Conservation (phyloP, 2,329 filamentous ascomycete genomes). For the Colletotrichum kahawae region DNA sequence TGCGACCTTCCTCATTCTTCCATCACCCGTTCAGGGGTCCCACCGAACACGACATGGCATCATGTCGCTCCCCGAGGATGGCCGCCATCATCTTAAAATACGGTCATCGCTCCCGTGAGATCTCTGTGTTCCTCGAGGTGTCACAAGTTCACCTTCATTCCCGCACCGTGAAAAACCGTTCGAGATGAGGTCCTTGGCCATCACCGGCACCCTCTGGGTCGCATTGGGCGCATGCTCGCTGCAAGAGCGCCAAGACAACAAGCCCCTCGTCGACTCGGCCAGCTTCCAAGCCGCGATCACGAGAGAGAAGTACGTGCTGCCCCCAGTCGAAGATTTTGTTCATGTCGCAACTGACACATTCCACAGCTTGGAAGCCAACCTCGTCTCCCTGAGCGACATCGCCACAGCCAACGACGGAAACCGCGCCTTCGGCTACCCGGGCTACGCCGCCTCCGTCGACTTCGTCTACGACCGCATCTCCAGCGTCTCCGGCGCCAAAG, state of each 20-base stretch:
- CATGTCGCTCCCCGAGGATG: neutral
- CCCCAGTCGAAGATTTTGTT: neutral
- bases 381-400: slow-evolving; percentile 32
- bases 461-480: slow-evolving; percentile 32
- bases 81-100: neutral
- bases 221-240: neutral
- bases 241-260: neutral
- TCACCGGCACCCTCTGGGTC: neutral
- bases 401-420: slow-evolving; percentile 35
- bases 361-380: slow-evolving; percentile 25
- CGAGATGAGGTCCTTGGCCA: neutral
- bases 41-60: neutral
- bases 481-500: slow-evolving; percentile 29
- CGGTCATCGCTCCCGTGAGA: neutral
- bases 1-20: slow-evolving; percentile 15
- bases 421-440: slow-evolving; percentile 34
- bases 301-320: neutral
- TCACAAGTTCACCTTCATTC: neutral
- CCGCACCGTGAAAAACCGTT: neutral
- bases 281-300: neutral
- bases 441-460: slow-evolving; percentile 39
- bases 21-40: neutral
- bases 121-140: neutral
- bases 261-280: neutral
- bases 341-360: slow-evolving; percentile 22